A percentile compares a stretch with the other conserved stretches of the same genome.
phyloP scores from a whole-genome alignment of 306 rosid genomes.

The Delonix regia region DNA sequence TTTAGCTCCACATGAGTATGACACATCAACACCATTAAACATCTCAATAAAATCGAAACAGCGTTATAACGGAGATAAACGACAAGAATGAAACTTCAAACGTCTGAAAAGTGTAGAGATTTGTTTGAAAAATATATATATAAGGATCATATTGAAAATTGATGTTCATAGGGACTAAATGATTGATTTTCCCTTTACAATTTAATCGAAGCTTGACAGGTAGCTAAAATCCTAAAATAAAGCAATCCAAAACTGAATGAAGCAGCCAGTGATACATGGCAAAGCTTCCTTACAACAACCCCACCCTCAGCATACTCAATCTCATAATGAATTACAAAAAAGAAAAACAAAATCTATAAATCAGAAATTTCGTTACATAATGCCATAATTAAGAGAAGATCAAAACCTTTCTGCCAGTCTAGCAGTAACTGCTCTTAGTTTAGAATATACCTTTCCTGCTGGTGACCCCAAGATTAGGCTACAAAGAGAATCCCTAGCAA shows the following conservation, averaged over 20 bases:
- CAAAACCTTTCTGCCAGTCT: constrained; percentile 84
- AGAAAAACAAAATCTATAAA: not conserved
- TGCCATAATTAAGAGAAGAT: constrained; percentile 22
- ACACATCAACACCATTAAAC: too few relatives aligned
- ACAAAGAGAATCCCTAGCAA: constrained; percentile 86
- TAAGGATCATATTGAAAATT: too few relatives aligned
- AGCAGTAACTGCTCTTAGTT: constrained; percentile 73
- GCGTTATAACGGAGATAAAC: too few relatives aligned
- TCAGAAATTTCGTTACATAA: not conserved
- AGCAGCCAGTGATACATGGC: not conserved
- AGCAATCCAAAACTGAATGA: not conserved
- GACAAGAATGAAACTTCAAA: too few relatives aligned
- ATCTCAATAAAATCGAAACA: too few relatives aligned
- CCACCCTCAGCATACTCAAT: constrained; percentile 7
- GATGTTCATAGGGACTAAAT: too few relatives aligned
- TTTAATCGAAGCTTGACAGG: not conserved
- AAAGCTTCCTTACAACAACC: constrained; percentile 19
- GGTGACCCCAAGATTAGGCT: constrained; percentile 84
- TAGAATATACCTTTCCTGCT: constrained; percentile 82
- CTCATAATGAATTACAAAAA: not conserved
- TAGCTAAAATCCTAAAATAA: not conserved
- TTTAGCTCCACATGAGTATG: too few relatives aligned
- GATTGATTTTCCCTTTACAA: too few relatives aligned
- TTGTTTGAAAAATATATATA: too few relatives aligned
- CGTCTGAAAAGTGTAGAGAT: too few relatives aligned